These are phyloP conservation scores for Flaveria bidentis DNA, from an alignment of 129 eudicot genomes.

Conservation along the genomic window DNA sequence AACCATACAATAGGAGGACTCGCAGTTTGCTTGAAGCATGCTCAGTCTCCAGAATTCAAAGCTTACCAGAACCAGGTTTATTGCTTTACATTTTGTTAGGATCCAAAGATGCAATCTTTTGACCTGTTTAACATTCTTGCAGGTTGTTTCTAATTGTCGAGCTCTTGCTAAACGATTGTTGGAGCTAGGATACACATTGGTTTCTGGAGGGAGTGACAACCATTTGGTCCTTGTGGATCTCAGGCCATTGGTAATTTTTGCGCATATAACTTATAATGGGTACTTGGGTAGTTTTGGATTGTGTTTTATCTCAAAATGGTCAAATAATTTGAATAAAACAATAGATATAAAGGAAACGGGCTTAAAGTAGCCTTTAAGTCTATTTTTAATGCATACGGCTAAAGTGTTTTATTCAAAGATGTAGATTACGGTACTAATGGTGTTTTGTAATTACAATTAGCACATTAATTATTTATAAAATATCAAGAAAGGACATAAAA, in stretches of 20 bases:
- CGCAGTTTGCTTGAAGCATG: slow-evolving; percentile 92
- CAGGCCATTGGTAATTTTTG: slow-evolving; percentile 61
- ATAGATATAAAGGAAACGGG: not conserved
- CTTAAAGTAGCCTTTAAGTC: not conserved
- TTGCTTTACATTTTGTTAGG: not conserved
- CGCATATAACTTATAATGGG: not conserved
- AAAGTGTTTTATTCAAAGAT: not conserved
- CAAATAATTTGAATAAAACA: not conserved
- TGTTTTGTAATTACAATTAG: not conserved
- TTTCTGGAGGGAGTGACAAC: slow-evolving; percentile 96
- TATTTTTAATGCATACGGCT: not conserved
- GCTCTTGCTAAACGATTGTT: slow-evolving; percentile 72
- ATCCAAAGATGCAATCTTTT: not conserved
- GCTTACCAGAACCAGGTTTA: slow-evolving; percentile 80
- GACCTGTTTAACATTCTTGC: slow-evolving; percentile 18
- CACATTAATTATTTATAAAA: not conserved
- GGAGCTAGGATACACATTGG: slow-evolving; percentile 78
- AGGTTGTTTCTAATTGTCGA: slow-evolving; percentile 91
- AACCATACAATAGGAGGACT: slow-evolving; percentile 93
- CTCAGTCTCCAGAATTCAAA: slow-evolving; percentile 86
- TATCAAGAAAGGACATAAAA: not conserved
- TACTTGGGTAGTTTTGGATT: slow-evolving; percentile 1
- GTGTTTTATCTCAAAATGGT: not conserved
- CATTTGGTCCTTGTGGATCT: slow-evolving; percentile 96
- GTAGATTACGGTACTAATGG: not conserved